Base-by-base conservation (phyloP, 345 rosid genomes). In the Mercurialis annua region DNA sequence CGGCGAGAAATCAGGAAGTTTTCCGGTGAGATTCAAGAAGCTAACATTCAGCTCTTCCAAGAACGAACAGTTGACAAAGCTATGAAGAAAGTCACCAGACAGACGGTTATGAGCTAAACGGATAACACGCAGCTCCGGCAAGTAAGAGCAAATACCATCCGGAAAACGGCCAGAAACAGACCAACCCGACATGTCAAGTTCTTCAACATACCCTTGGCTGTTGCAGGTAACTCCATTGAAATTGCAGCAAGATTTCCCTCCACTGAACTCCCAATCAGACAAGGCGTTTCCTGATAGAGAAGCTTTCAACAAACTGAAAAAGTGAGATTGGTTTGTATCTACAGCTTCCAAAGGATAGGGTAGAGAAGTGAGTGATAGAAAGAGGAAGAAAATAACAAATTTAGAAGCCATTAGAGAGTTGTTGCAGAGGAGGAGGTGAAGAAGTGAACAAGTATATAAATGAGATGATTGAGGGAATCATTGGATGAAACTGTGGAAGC, bases 191-290 rank as follows among this genome's bases (percentile, higher is more conserved):
- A 90, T 53, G 77, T 92, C 90, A 70, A 92, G 34, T 69, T 64
- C 52, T 6, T 81, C 86, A 23, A 88, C 98, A 20, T 71, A 56
- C 4, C 96, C 98, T 59, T 60, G 52, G 46, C 52, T 34, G 56
- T 92, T 79, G 78, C 98, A 92, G 73, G 72, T 27, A 52, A 92
- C 81, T 14, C 97, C 97, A 0, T 76, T 74, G 76, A 87, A 87
- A 68, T 88, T 79, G 81, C 98, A 92, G 77, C 47, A 74, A 54
- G 78, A 53, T 40, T 63, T 76, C 27, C 64, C 74, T 51, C 76
- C 85, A n/a, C 62, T 49, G 46, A 74, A 49, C 55, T 85, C 73
- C 98, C 98, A 92, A 60, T 76, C 78, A 46, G 84, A 78, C 65
- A 88, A 71, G 54, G 79, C 74, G 1, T 73, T 57, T 48, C 93